Conservation (phyloP, 192 early-diverging fungal species). For the Coemansia sp. region DNA sequence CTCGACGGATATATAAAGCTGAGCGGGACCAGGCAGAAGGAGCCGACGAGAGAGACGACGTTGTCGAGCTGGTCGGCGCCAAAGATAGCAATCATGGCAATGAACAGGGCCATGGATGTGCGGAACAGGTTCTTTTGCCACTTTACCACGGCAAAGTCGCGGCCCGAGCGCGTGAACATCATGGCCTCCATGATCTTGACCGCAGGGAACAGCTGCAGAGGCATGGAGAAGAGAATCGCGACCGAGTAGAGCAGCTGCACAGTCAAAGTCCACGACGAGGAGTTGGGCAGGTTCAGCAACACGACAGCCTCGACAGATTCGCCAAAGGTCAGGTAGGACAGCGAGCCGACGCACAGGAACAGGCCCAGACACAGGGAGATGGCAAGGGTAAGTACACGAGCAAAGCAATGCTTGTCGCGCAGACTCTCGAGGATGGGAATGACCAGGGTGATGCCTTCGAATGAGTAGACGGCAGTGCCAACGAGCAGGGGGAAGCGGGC, state of each 20-base stretch:
- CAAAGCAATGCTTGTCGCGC: slow-evolving; percentile 81
- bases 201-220: slow-evolving; percentile 87
- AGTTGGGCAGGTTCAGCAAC: slow-evolving; percentile 78
- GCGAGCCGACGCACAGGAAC: slow-evolving; percentile 76
- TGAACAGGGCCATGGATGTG: slow-evolving; percentile 53
- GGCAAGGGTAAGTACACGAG: slow-evolving; percentile 67
- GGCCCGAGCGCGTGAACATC: slow-evolving; percentile 77
- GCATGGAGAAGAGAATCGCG: slow-evolving; percentile 93
- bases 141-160: slow-evolving; percentile 68
- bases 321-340: slow-evolving; percentile 89
- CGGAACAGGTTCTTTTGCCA: slow-evolving; percentile 86
- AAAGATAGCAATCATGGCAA: slow-evolving; percentile 72
- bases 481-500: slow-evolving; percentile 82
- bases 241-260: slow-evolving; percentile 85
- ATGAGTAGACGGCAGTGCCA: slow-evolving; percentile 92
- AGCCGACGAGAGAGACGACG: slow-evolving; percentile 79
- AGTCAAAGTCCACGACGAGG: slow-evolving; percentile 57
- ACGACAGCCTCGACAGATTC: slow-evolving; percentile 80
- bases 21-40: slow-evolving; percentile 70
- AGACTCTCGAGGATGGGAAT: slow-evolving; percentile 71
- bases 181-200: slow-evolving; percentile 89
- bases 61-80: slow-evolving; percentile 78
- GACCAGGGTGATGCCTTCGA: slow-evolving; percentile 82
- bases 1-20: slow-evolving; percentile 85
- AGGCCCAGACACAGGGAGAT: slow-evolving; percentile 75